Percentiles rank a stretch among this genome's conserved stretches.
Conservation (phyloP, 2,329 filamentous ascomycete species). For the Fonsecaea nubica region DNA sequence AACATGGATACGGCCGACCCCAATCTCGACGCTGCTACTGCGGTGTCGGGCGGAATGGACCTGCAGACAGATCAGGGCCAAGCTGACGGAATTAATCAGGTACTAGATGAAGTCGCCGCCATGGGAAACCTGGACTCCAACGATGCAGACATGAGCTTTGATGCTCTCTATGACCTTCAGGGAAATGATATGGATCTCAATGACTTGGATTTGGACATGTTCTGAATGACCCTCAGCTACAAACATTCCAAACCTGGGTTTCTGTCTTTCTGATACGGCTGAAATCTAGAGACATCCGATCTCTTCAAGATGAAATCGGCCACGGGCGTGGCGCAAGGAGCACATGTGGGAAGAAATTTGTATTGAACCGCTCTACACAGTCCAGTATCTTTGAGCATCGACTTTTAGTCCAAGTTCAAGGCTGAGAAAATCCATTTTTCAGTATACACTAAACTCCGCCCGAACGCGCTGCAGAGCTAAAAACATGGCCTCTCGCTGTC, state of each 20-base stretch:
- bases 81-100: slow-evolving; percentile 40
- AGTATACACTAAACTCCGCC: slow-evolving; percentile 28
- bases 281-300: not conserved
- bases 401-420: not conserved
- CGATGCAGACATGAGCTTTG: slow-evolving; percentile 37
- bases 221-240: slow-evolving; percentile 15
- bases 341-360: not conserved
- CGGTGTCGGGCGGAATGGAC: slow-evolving; percentile 28
- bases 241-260: not conserved
- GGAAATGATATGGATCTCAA: slow-evolving; percentile 38
- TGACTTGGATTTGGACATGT: slow-evolving; percentile 41
- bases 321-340: too few species aligned
- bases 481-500: slow-evolving; percentile 31
- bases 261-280: not conserved
- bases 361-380: not conserved
- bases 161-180: slow-evolving; percentile 33
- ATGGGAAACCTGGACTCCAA: slow-evolving; percentile 35
- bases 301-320: not conserved
- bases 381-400: not conserved
- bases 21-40: slow-evolving; percentile 44
- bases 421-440: not conserved
- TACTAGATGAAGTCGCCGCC: slow-evolving; percentile 39
- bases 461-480: slow-evolving; percentile 30
- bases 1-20: slow-evolving; percentile 54
- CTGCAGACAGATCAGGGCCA: slow-evolving; percentile 23